Conservation (phyloP, 1,284 basidiomycete species). For the Ustilago curta region DNA sequence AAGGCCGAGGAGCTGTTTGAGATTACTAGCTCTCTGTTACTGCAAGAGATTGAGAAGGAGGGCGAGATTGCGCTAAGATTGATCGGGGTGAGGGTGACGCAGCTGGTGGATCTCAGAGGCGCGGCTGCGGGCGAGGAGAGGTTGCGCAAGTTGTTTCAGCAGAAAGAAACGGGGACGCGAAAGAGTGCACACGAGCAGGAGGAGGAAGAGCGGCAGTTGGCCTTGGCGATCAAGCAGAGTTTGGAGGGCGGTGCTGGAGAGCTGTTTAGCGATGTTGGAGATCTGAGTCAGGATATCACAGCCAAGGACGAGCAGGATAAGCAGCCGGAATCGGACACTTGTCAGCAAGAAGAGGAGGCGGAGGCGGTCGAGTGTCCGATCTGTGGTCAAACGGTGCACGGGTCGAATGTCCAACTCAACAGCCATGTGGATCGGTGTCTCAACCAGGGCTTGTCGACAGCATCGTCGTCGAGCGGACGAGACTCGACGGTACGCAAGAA, state of each 20-base stretch:
- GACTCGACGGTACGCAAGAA: constrained; percentile 5
- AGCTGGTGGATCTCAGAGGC: constrained; percentile 52
- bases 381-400: constrained; percentile 26
- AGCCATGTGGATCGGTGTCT: constrained; percentile 52
- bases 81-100: constrained; percentile 60
- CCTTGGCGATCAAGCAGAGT: constrained; percentile 46
- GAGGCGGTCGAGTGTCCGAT: constrained; percentile 36
- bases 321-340: neutral
- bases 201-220: constrained; percentile 50
- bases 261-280: constrained; percentile 27
- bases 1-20: constrained; percentile 59
- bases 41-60: constrained; percentile 49
- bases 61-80: constrained; percentile 52
- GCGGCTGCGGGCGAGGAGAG: constrained; percentile 43
- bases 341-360: neutral
- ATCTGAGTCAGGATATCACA: constrained; percentile 35
- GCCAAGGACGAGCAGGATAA: neutral
- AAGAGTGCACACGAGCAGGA: constrained; percentile 25
- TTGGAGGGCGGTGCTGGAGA: constrained; percentile 22
- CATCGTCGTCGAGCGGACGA: neutral
- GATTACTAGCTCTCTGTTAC: constrained; percentile 42
- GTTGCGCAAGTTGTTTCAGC: constrained; percentile 38
- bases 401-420: constrained; percentile 49
- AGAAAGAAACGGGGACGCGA: constrained; percentile 2
- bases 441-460: constrained; percentile 3